A percentile compares a stretch with the other conserved stretches of the same genome.
Conservation (phyloP, 108 stramenopile species). For the Pseudonitzschia pungens region DNA sequence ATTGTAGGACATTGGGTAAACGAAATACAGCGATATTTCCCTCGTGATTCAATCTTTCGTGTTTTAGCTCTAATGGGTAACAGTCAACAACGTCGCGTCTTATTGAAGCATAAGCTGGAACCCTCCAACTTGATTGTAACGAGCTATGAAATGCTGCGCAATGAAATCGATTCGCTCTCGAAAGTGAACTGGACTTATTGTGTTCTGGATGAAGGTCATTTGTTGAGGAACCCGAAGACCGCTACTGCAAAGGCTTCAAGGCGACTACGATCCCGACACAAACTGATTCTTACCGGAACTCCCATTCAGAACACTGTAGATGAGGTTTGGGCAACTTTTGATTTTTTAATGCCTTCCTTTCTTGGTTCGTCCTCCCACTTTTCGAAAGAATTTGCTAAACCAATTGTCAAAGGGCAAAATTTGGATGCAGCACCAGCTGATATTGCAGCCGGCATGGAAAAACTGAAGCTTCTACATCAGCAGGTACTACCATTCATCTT, state of each 20-base stretch:
- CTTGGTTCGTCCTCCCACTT: slow-evolving; percentile 82
- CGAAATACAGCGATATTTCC: slow-evolving; percentile 75
- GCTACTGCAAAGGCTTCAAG: slow-evolving; percentile 85
- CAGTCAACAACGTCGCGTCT: slow-evolving; percentile 31
- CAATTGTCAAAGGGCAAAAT: slow-evolving; percentile 70
- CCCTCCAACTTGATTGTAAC: slow-evolving; percentile 84
- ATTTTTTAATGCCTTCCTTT: slow-evolving; percentile 96
- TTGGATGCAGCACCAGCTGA: slow-evolving; percentile 58
- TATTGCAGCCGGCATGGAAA: slow-evolving; percentile 58
- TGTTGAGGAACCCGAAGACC: slow-evolving; percentile 91
- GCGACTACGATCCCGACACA: slow-evolving; percentile 60
- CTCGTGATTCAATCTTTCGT: slow-evolving; percentile 42
- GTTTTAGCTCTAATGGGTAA: slow-evolving; percentile 49
- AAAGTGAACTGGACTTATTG: slow-evolving; percentile 67
- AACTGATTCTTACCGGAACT: slow-evolving; percentile 90
- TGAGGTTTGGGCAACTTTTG: slow-evolving; percentile 97
- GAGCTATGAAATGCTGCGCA: slow-evolving; percentile 74
- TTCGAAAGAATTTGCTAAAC: slow-evolving; percentile 80
- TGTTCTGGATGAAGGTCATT: slow-evolving; percentile 94
- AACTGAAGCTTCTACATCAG: slow-evolving; percentile 88
- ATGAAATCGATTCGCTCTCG: slow-evolving; percentile 61
- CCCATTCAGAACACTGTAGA: slow-evolving; percentile 96
- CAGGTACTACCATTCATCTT: slow-evolving; percentile 93
- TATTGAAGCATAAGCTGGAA: slow-evolving; percentile 23
- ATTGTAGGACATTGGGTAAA: slow-evolving; percentile 84